Evolutionary conservation across 2,329 filamentous ascomycete genomes (phyloP).

Genomic region (Fusarium sarcochroum): DNA sequence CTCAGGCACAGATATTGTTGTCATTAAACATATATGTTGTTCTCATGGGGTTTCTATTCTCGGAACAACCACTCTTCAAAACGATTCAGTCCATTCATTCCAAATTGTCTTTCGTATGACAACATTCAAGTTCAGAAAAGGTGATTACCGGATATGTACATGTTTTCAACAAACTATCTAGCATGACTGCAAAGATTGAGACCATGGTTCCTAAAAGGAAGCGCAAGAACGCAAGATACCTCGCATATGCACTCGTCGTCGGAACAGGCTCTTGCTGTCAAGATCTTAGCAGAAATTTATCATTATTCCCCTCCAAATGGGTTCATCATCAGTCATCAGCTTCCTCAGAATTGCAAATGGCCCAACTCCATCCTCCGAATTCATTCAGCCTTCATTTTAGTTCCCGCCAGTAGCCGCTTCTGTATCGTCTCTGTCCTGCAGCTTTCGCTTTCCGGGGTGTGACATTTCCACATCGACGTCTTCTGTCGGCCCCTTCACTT

Average conservation of each 20-base stretch:
- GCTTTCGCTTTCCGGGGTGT: slow-evolving; percentile 67
- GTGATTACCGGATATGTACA: slow-evolving; percentile 4
- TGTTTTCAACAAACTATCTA: slow-evolving; percentile 21
- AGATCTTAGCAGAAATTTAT: slow-evolving; percentile 13
- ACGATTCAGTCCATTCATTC: not conserved
- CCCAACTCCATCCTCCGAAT: not conserved
- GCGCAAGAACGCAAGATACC: slow-evolving; percentile 2
- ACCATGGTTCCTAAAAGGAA: slow-evolving; percentile 1
- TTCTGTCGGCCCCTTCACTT: slow-evolving; percentile 39
- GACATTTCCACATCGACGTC: slow-evolving; percentile 54
- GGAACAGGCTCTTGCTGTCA: slow-evolving; percentile 8
- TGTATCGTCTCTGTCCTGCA: slow-evolving; percentile 58
- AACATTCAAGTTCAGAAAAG: not conserved
- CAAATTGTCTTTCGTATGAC: slow-evolving; percentile 1
- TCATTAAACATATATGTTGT: slow-evolving; percentile 1
- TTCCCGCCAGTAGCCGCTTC: slow-evolving; percentile 28
- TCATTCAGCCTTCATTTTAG: slow-evolving; percentile 3
- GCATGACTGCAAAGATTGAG: slow-evolving; percentile 5
- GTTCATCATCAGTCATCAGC: slow-evolving; percentile 18
- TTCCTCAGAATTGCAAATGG: slow-evolving; percentile 15
- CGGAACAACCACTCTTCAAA: not conserved
- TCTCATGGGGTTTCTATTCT: not conserved
- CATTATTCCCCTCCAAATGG: slow-evolving; percentile 20
- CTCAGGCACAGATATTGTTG: slow-evolving; percentile 2
- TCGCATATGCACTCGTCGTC: slow-evolving; percentile 11